Evolutionary conservation across 768 basidiomycete species (phyloP).

Genomic region (Suillus spraguei): DNA sequence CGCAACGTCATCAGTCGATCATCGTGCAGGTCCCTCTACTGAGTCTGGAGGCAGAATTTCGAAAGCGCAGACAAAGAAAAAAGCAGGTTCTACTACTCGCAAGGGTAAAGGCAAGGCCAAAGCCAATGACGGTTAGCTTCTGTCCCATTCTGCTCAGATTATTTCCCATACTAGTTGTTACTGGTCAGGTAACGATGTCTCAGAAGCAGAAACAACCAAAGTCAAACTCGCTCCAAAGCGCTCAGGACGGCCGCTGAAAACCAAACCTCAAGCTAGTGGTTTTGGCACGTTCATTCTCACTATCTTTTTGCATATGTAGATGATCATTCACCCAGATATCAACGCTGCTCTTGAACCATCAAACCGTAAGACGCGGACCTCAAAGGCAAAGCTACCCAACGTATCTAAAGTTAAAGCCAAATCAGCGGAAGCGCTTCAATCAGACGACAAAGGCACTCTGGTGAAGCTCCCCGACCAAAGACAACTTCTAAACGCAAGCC

Average conservation of each 20-base stretch:
- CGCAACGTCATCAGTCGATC: neutral
- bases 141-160: neutral
- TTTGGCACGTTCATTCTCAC: neutral
- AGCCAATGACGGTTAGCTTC: neutral
- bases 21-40: neutral
- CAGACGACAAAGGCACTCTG: conserved; percentile 32
- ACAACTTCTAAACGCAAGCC: conserved; percentile 11
- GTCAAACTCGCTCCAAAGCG: conserved; percentile 21
- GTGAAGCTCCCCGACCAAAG: conserved; percentile 22
- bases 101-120: neutral
- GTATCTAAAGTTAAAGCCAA: conserved; percentile 15
- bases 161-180: neutral
- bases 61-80: conserved; percentile 3
- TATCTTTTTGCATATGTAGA: neutral
- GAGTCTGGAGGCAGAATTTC: neutral
- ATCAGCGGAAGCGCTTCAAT: conserved; percentile 5
- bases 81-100: neutral
- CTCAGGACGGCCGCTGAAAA: conserved; percentile 17
- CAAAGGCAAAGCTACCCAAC: conserved; percentile 1
- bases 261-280: conserved; percentile 13
- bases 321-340: neutral
- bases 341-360: conserved; percentile 10
- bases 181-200: neutral
- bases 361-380: neutral
- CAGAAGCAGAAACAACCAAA: conserved; percentile 6